These are phyloP conservation scores for Glycyrrhiza uralensis DNA, from an alignment of 306 rosid species.

Conservation along the genomic window DNA sequence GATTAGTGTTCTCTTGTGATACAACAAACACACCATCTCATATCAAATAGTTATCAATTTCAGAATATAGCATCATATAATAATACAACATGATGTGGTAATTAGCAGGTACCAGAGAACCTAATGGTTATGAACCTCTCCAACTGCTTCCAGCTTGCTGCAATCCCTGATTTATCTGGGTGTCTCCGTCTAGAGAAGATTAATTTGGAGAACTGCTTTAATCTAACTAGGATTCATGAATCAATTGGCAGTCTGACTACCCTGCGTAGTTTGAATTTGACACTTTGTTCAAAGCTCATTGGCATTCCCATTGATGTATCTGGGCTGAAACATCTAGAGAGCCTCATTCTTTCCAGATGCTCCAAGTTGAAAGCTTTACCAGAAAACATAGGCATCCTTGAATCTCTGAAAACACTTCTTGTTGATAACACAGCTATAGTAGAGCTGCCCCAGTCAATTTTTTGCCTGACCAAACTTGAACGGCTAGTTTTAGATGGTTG, in stretches of 20 bases:
- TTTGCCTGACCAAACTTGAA: slow-evolving; percentile 44
- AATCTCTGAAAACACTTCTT: slow-evolving; percentile 42
- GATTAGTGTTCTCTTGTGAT: not conserved
- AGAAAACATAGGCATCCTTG: slow-evolving; percentile 36
- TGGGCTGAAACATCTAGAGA: slow-evolving; percentile 53
- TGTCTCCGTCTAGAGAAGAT: slow-evolving; percentile 46
- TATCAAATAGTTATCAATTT: not conserved
- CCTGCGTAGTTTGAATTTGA: slow-evolving; percentile 48
- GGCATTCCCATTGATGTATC: slow-evolving; percentile 51
- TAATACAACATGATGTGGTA: slow-evolving; percentile 3
- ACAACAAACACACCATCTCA: not conserved
- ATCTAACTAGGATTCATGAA: slow-evolving; percentile 43
- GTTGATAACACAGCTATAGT: slow-evolving; percentile 39
- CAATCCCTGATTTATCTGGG: slow-evolving; percentile 55
- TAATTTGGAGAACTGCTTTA: slow-evolving; percentile 40
- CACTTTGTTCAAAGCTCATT: slow-evolving; percentile 33
- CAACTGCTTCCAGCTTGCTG: slow-evolving; percentile 27
- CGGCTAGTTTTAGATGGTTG: slow-evolving; percentile 41
- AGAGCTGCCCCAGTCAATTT: slow-evolving; percentile 51
- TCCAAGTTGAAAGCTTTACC: slow-evolving; percentile 46
- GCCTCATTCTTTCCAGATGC: slow-evolving; percentile 44
- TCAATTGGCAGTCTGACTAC: slow-evolving; percentile 43
- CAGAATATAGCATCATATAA: not conserved
- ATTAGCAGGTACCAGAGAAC: slow-evolving; percentile 48
- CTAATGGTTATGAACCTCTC: slow-evolving; percentile 50